Percentiles rank a stretch among this genome's conserved stretches.
Evolutionary conservation across 768 basidiomycete genomes (phyloP).

Genomic region (Rhizopogon vesiculosus): DNA sequence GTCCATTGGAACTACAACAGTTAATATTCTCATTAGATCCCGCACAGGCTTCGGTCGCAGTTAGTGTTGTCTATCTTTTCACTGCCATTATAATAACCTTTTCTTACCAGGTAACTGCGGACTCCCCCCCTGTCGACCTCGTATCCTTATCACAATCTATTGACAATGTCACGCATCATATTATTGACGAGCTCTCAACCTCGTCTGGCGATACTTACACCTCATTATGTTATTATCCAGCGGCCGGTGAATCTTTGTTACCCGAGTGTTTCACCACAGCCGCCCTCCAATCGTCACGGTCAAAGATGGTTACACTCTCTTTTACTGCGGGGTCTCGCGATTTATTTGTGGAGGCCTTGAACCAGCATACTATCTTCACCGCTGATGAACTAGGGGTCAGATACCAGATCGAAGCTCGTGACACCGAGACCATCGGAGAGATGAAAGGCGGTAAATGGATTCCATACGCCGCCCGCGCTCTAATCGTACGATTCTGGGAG

Average conservation of each 20-base stretch:
- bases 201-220: constrained; percentile 43
- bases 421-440: constrained; percentile 52
- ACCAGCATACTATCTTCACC: constrained; percentile 21
- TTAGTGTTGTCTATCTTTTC: constrained; percentile 13
- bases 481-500: constrained; percentile 81
- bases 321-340: constrained; percentile 47
- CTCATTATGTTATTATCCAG: constrained; percentile 45
- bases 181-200: constrained; percentile 36
- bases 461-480: constrained; percentile 74
- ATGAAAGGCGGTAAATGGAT: constrained; percentile 87
- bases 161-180: constrained; percentile 45
- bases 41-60: constrained; percentile 31
- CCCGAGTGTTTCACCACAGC: constrained; percentile 37
- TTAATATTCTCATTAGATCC: constrained; percentile 54
- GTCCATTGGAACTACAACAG: constrained; percentile 68
- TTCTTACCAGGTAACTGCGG: constrained; percentile 19
- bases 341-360: constrained; percentile 42
- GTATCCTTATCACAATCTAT: constrained; percentile 39
- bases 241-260: constrained; percentile 13
- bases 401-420: constrained; percentile 45
- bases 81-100: neutral
- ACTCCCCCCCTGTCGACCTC: constrained; percentile 33
- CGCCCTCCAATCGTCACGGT: constrained; percentile 28
- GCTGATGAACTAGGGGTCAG: constrained; percentile 38
- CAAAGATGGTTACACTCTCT: constrained; percentile 44